These are phyloP conservation scores for Blastobotrys mokoenaii DNA, from an alignment of 805 yeast species.

Conservation along the genomic window DNA sequence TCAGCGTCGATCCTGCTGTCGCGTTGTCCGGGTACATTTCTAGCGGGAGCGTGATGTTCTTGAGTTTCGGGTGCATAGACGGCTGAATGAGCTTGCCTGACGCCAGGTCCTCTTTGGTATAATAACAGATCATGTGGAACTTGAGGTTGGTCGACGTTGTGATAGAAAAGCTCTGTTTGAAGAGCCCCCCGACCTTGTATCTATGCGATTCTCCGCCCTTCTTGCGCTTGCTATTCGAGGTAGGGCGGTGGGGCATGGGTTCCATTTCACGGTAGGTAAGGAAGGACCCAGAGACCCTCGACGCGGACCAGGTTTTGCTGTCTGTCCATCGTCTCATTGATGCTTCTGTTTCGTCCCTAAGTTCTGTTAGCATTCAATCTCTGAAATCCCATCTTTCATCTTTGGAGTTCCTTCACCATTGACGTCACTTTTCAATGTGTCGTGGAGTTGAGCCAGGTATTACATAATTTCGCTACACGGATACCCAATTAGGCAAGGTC, in stretches of 20 bases:
- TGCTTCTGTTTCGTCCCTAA: slow-evolving; percentile 48
- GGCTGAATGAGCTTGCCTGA: slow-evolving; percentile 33
- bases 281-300: slow-evolving; percentile 57
- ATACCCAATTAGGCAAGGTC: too few species aligned
- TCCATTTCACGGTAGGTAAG: slow-evolving; percentile 58
- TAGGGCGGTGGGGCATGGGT: slow-evolving; percentile 2
- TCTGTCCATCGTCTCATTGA: slow-evolving; percentile 76
- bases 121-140: slow-evolving; percentile 54
- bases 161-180: slow-evolving; percentile 57
- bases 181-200: slow-evolving; percentile 44
- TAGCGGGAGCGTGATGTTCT: slow-evolving; percentile 27
- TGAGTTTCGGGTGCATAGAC: slow-evolving; percentile 34
- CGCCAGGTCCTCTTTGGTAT: slow-evolving; percentile 23
- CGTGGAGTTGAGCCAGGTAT: too few species aligned
- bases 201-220: background rate
- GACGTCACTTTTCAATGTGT: too few species aligned
- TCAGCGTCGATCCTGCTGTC: slow-evolving; percentile 14
- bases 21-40: slow-evolving; percentile 30
- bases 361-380: too few species aligned
- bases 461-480: too few species aligned
- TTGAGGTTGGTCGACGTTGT: slow-evolving; percentile 44
- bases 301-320: slow-evolving; percentile 65
- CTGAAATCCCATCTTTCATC: too few species aligned
- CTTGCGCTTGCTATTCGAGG: background rate
- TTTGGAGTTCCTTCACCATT: too few species aligned